Conservation (phyloP, 2,329 filamentous ascomycete species). For the Fusarium lateritium region DNA sequence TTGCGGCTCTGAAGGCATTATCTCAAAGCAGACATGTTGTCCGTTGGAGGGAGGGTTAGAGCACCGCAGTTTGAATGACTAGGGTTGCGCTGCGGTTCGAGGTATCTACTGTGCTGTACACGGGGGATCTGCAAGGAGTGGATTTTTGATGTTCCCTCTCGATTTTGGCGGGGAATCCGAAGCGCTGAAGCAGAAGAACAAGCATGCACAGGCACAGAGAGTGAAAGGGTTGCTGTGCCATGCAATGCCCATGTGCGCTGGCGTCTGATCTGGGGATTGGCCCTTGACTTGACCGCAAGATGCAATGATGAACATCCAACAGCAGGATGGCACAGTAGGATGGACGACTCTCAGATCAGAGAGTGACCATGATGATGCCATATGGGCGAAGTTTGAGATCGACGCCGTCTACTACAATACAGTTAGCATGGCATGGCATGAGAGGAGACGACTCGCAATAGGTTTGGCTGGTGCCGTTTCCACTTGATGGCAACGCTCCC, state of each 20-base stretch:
- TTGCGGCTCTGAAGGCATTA: neutral
- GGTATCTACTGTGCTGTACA: constrained; percentile 2
- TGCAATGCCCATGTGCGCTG: constrained; percentile 26
- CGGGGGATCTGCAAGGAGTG: constrained; percentile 26
- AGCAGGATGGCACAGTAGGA: neutral
- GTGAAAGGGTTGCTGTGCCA: neutral
- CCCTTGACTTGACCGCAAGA: constrained; percentile 33
- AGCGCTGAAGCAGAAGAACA: neutral
- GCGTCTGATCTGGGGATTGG: constrained; percentile 36
- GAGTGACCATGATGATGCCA: constrained; percentile 30
- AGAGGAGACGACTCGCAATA: constrained; percentile 28
- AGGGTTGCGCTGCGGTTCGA: constrained; percentile 7
- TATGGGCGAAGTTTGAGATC: constrained; percentile 27
- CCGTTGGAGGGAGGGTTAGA: neutral
- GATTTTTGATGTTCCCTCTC: constrained; percentile 13
- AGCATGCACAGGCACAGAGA: neutral
- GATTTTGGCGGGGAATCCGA: constrained; percentile 30
- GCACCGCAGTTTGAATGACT: neutral
- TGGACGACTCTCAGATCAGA: constrained; percentile 18
- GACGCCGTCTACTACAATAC: constrained; percentile 16
- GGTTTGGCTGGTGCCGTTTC: constrained; percentile 23
- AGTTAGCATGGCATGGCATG: neutral
- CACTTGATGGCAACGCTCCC: constrained; percentile 36
- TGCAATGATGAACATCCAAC: neutral
- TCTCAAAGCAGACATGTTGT: constrained; percentile 10